Conservation (phyloP, 305 asterid species). For the Fraxinus dipetala region DNA sequence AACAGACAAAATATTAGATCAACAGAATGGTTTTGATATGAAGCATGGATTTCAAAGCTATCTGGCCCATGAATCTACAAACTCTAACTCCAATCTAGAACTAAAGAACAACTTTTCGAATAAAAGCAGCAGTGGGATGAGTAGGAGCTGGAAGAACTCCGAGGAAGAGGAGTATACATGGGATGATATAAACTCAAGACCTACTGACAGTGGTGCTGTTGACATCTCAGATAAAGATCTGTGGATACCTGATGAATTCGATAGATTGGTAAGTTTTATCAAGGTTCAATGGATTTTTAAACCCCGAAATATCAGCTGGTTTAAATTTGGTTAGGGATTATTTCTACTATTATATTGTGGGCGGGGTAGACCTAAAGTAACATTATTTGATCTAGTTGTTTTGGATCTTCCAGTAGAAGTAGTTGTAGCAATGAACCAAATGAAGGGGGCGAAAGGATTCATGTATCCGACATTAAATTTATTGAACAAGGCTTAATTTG, state of each 20-base stretch:
- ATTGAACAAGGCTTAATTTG: background rate
- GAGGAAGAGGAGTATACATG: conserved; percentile 92
- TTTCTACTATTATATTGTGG: background rate
- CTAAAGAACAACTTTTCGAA: conserved; percentile 34
- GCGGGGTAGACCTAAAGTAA: background rate
- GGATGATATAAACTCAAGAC: conserved; percentile 69
- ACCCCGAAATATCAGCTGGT: background rate
- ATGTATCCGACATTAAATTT: background rate
- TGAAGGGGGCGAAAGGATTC: background rate
- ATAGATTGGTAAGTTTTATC: conserved; percentile 54
- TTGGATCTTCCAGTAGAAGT: background rate
- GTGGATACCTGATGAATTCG: conserved; percentile 58
- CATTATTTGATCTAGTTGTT: background rate
- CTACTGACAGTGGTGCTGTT: conserved; percentile 30
- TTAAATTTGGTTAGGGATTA: background rate
- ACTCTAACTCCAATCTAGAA: conserved; percentile 40
- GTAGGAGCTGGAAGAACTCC: conserved; percentile 78
- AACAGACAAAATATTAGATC: conserved; percentile 38
- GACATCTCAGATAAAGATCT: conserved; percentile 53
- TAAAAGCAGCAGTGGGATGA: conserved; percentile 42
- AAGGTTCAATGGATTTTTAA: conserved; percentile 7
- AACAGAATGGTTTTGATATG: conserved; percentile 55
- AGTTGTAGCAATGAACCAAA: background rate
- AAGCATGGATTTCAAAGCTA: conserved; percentile 52
- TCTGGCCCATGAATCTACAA: conserved; percentile 35